Percentiles rank a stretch among this genome's conserved stretches.
phyloP scores from a whole-genome alignment of 345 rosid species.

The Heritiera fomes region DNA sequence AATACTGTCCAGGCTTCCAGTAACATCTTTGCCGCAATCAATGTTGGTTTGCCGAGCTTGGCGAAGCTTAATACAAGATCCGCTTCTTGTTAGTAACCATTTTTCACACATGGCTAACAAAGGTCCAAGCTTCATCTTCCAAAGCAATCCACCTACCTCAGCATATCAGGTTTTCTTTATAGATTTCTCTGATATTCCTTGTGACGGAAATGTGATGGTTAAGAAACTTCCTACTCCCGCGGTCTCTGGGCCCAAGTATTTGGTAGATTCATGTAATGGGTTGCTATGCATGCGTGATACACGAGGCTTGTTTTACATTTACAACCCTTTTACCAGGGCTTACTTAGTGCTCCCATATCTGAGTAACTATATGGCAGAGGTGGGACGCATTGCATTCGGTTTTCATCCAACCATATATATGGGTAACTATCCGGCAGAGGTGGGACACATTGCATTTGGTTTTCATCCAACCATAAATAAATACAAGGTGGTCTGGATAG shows the following conservation, averaged over 20 bases:
- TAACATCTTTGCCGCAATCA: no score
- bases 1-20: no score
- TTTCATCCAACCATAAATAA: constrained; percentile 41
- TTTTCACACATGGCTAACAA: no score
- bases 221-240: constrained; percentile 36
- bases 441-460: constrained; percentile 56
- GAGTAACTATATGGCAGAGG: no score
- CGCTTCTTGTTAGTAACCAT: no score
- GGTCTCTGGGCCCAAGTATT: neutral
- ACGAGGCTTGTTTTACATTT: constrained; percentile 46
- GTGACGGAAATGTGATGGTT: constrained; percentile 19
- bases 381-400: no score
- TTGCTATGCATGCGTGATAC: constrained; percentile 34
- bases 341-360: constrained; percentile 36
- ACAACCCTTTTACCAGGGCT: constrained; percentile 30
- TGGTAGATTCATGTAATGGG: constrained; percentile 12
- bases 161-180: no score
- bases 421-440: constrained; percentile 35
- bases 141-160: no score
- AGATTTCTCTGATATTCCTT: neutral
- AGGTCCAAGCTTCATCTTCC: no score
- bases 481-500: constrained; percentile 62
- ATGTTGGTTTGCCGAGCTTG: no score
- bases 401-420: constrained; percentile 19
- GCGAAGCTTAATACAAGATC: no score